Conservation (phyloP, 1,139 yeast genomes). For the Magnusiomyces tetraspermus region DNA sequence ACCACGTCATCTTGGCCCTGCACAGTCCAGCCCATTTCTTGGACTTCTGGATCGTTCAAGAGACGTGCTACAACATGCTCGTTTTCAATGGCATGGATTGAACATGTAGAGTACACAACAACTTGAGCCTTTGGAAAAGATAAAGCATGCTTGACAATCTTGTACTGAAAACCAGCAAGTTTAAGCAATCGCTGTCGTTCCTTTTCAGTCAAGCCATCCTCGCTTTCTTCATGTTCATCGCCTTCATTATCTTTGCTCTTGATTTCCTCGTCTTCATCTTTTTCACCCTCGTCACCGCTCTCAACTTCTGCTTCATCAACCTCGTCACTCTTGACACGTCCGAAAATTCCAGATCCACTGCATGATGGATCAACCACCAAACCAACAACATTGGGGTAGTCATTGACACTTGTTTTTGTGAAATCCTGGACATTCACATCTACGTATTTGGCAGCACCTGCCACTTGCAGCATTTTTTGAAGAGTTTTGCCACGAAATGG, state of each 20-base stretch:
- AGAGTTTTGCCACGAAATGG: slow-evolving; percentile 60
- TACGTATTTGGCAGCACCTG: slow-evolving; percentile 59
- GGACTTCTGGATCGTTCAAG: slow-evolving; percentile 52
- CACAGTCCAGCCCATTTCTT: slow-evolving; percentile 64
- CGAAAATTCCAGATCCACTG: slow-evolving; percentile 95
- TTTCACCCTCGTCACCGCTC: slow-evolving; percentile 7
- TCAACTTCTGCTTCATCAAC: slow-evolving; percentile 22
- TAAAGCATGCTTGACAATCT: slow-evolving; percentile 81
- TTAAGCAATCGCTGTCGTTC: slow-evolving; percentile 50
- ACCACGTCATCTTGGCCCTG: slow-evolving; percentile 55
- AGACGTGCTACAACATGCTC: slow-evolving; percentile 81
- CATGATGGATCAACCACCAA: slow-evolving; percentile 93
- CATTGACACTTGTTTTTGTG: slow-evolving; percentile 54
- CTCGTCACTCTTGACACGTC: slow-evolving; percentile 41
- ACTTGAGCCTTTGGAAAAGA: slow-evolving; percentile 64
- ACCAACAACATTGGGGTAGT: slow-evolving; percentile 61
- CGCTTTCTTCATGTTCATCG: slow-evolving; percentile 21
- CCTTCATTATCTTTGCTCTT: not conserved
- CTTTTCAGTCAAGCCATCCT: slow-evolving; percentile 17
- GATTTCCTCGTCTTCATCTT: slow-evolving; percentile 19
- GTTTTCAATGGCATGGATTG: slow-evolving; percentile 86
- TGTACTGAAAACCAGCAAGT: slow-evolving; percentile 75
- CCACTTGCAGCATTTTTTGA: slow-evolving; percentile 66
- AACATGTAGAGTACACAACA: slow-evolving; percentile 93
- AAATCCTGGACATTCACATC: slow-evolving; percentile 77